Base-by-base conservation (phyloP, 306 rosid genomes). In the Benincasa hispida region DNA sequence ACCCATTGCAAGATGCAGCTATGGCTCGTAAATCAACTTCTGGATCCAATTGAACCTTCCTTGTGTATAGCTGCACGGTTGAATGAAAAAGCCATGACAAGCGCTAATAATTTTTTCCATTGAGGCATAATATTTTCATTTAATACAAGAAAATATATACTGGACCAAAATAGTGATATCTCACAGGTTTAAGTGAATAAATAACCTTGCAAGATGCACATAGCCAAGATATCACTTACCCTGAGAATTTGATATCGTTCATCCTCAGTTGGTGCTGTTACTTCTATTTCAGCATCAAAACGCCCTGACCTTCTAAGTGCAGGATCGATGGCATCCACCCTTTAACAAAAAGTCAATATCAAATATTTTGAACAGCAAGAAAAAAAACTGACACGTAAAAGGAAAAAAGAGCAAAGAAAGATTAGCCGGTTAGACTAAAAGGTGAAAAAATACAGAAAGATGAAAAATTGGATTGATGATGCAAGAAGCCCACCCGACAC, bases 1-100 rank as follows among this genome's bases (percentile, higher is more conserved):
- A 94, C 35, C 98, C 97, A 80, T 91, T 94, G 88, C 96, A 94
- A 76, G 90, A 87, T 59, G 91, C 88, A 53, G 98, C 96, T 78
- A 94, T 83, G 51, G 73, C 82, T 78, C 79, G 85, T 65, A 91
- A 83, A 76, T 94, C 92, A 86, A 82, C 80, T 54, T 75, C 42
- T 56, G 84, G 48, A 83, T 86, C 93, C 82, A 84, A 78, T 54
- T 88, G 88, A 81, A 90, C 81, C 79, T 84, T 90, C 84, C 79
- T 91, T n/a, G 95, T 89, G 81, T 94, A 94, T 76, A 91, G 89
- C 97, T 94, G 89, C 59, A 74, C 45, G 56, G 77, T 61, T 75
- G 19, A 34, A 76, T 67, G 69, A 11, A 74, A 28, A 75, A 63
- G 76, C 13, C 54, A 81, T 51, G 68, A 69, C 37, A 66, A 34